These are phyloP conservation scores for Pleurotus sapidus DNA, from an alignment of 768 basidiomycete species.

Conservation along the genomic window DNA sequence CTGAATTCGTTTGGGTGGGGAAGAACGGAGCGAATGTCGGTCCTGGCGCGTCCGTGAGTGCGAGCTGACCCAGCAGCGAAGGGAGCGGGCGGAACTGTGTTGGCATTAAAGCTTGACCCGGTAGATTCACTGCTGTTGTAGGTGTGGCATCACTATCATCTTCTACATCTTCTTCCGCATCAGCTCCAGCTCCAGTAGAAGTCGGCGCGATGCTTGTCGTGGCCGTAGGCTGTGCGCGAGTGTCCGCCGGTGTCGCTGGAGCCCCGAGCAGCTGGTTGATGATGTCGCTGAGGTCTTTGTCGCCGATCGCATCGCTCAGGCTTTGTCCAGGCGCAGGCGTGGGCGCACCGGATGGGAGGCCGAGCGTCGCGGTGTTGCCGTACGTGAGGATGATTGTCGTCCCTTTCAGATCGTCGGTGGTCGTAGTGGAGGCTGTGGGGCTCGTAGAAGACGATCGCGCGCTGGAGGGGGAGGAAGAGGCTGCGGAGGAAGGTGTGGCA, in stretches of 20 bases:
- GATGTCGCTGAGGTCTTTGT: constrained; percentile 1
- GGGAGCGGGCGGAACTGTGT: background rate
- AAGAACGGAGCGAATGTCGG: no score
- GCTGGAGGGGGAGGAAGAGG: background rate
- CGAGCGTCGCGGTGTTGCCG: background rate
- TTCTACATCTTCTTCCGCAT: no score
- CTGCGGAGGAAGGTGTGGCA: background rate
- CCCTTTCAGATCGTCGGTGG: background rate
- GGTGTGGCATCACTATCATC: background rate
- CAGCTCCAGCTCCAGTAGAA: background rate
- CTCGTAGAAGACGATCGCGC: background rate
- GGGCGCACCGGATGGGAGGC: background rate
- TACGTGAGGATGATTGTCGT: constrained; percentile 5
- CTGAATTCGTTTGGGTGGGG: background rate
- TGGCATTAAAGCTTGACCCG: background rate
- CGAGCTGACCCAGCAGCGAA: background rate
- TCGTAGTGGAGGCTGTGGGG: background rate
- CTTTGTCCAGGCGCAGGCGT: constrained; percentile 3
- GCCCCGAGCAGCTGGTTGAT: background rate
- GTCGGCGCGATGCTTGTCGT: background rate
- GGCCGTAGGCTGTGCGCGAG: background rate
- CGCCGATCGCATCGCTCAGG: background rate
- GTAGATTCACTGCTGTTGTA: background rate
- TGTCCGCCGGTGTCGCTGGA: background rate
- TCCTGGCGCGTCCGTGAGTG: no score